A percentile compares a stretch with the other conserved stretches of the same genome.
Conservation (phyloP, 2,329 filamentous ascomycete genomes). For the Curvularia eragrostidis region DNA sequence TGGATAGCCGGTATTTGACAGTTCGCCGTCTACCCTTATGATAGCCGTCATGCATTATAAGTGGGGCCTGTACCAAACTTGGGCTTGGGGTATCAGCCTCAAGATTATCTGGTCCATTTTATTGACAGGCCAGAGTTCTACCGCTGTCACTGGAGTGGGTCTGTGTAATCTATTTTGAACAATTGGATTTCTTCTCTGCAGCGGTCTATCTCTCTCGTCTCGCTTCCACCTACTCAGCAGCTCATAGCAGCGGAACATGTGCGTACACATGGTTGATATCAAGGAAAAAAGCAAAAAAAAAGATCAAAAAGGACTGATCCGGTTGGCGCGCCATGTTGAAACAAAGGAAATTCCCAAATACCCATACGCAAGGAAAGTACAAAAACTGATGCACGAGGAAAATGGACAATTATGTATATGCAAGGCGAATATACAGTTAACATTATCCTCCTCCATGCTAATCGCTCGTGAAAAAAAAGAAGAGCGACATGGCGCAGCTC, state of each 20-base stretch:
- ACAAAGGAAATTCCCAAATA: slow-evolving; percentile 15
- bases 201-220: slow-evolving; percentile 3
- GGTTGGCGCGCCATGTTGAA: slow-evolving; percentile 7
- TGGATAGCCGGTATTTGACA: slow-evolving; percentile 11
- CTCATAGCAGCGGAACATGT: slow-evolving; percentile 3
- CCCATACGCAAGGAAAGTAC: slow-evolving; percentile 13
- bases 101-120: background rate
- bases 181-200: slow-evolving; percentile 10
- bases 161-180: background rate
- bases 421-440: slow-evolving; percentile 11
- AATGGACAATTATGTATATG: slow-evolving; percentile 14
- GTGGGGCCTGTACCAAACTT: slow-evolving; percentile 11
- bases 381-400: slow-evolving; percentile 5
- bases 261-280: slow-evolving; percentile 4
- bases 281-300: background rate
- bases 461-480: slow-evolving; percentile 4
- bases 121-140: background rate
- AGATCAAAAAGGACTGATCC: slow-evolving; percentile 10
- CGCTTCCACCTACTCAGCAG: background rate
- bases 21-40: background rate
- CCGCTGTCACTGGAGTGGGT: background rate
- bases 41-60: slow-evolving; percentile 12
- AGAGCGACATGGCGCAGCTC: slow-evolving; percentile 8
- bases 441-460: slow-evolving; percentile 9
- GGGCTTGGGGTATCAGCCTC: background rate